Conservation (phyloP, 257 asterid species). For the Anisodus acutangulus region DNA sequence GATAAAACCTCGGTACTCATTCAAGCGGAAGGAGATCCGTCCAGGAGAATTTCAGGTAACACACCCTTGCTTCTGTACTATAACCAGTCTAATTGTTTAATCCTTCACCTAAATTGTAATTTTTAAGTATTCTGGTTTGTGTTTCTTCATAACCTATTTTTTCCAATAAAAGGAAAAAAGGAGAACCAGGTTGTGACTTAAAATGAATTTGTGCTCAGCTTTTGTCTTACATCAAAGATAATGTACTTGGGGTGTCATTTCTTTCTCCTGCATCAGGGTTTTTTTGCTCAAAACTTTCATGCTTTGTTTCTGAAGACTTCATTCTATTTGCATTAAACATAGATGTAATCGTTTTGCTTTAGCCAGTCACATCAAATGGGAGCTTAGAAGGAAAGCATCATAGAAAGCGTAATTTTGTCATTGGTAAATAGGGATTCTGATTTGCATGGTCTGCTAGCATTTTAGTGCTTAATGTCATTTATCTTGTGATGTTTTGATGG, state of each 20-base stretch:
- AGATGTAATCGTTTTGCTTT: background rate
- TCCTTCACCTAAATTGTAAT: constrained; percentile 31
- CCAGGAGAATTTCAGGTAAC: constrained; percentile 95
- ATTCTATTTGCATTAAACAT: background rate
- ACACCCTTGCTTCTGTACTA: constrained; percentile 25
- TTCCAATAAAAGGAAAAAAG: background rate
- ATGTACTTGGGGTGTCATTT: background rate
- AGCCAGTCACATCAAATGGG: constrained; percentile 4
- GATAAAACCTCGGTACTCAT: constrained; percentile 95
- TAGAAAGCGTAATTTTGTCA: constrained; percentile 6
- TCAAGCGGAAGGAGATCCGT: constrained; percentile 85
- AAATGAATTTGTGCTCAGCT: background rate
- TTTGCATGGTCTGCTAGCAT: constrained; percentile 3
- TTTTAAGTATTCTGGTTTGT: constrained; percentile 3
- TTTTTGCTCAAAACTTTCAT: constrained; percentile 1
- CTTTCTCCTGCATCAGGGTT: constrained; percentile 10
- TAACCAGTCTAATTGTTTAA: constrained; percentile 15
- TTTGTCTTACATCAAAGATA: background rate
- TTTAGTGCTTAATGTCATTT: background rate
- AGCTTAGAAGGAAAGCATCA: constrained; percentile 13
- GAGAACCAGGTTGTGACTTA: background rate
- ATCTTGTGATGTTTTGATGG: background rate
- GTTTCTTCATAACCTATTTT: background rate
- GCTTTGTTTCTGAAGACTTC: constrained; percentile 7
- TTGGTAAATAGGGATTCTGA: constrained; percentile 4